Conservation (phyloP, 2,329 filamentous ascomycete species). For the Berkeleyomyces basicola region DNA sequence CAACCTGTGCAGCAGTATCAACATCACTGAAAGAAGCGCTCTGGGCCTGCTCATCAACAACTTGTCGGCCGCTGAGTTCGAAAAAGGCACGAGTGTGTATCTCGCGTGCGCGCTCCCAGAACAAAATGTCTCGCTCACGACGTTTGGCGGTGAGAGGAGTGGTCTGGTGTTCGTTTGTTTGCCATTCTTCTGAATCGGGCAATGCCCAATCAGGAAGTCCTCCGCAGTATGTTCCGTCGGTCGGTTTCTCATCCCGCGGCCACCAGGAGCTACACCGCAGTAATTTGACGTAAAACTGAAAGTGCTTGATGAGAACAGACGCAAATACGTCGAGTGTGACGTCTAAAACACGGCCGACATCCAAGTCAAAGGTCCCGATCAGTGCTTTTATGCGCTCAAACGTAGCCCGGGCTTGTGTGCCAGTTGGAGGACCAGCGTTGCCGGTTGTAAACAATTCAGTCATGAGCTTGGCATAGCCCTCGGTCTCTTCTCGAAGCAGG, state of each 20-base stretch:
- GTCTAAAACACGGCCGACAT: constrained; percentile 86
- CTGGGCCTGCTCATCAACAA: constrained; percentile 24
- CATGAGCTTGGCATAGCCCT: constrained; percentile 90
- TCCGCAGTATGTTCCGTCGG: constrained; percentile 28
- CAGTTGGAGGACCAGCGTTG: constrained; percentile 53
- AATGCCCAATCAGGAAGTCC: constrained; percentile 77
- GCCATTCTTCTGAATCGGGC: constrained; percentile 49
- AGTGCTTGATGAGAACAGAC: constrained; percentile 80
- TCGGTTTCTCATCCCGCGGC: constrained; percentile 46
- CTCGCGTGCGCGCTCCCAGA: constrained; percentile 68
- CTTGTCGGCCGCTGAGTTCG: constrained; percentile 60
- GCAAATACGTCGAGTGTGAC: constrained; percentile 92
- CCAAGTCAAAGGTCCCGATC: constrained; percentile 91
- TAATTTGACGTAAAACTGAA: constrained; percentile 86
- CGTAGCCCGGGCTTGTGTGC: constrained; percentile 63
- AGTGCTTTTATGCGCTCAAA: constrained; percentile 87
- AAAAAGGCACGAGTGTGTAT: constrained; percentile 74
- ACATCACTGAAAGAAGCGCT: constrained; percentile 33
- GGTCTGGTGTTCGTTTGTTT: constrained; percentile 52
- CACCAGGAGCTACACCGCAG: constrained; percentile 91
- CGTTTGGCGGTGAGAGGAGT: constrained; percentile 38
- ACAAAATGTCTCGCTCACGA: constrained; percentile 50
- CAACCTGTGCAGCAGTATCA: constrained; percentile 30
- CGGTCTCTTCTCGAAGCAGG: constrained; percentile 80
- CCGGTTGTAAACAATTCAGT: constrained; percentile 90